These are phyloP conservation scores for Beauveria scarabaeidicola DNA, from an alignment of 2,329 filamentous ascomycete species.

Conservation along the genomic window DNA sequence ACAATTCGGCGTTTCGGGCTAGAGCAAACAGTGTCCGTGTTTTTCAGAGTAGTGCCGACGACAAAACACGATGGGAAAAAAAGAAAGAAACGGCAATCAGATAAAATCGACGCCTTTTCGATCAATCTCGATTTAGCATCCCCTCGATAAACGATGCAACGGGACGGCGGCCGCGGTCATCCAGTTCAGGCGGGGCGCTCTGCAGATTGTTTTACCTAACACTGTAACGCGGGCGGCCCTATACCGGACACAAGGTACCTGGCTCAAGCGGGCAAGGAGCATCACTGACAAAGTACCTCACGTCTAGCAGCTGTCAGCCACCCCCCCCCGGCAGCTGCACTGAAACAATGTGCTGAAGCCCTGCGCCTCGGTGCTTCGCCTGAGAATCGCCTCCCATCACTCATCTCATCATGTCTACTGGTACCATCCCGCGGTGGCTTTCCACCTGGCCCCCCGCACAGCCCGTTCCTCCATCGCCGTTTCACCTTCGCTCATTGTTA, in stretches of 20 bases:
- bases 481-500: not conserved
- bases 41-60: no score
- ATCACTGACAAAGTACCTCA: not conserved
- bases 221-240: no score
- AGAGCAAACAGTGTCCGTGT: not conserved
- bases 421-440: not conserved
- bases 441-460: not conserved
- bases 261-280: not conserved
- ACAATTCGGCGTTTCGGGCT: conserved; percentile 8
- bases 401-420: not conserved
- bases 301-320: not conserved
- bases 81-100: not conserved
- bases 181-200: not conserved
- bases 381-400: not conserved
- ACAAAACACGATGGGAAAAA: not conserved
- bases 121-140: not conserved
- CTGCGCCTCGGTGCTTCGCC: not conserved
- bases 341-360: not conserved
- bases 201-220: not conserved
- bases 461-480: not conserved
- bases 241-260: not conserved
- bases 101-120: not conserved
- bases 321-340: no score
- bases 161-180: not conserved
- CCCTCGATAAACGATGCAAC: not conserved